A percentile compares a stretch with the other conserved stretches of the same genome.
Conservation (phyloP, 2,329 filamentous ascomycete genomes). For the Plectosphaerella cucumerina region DNA sequence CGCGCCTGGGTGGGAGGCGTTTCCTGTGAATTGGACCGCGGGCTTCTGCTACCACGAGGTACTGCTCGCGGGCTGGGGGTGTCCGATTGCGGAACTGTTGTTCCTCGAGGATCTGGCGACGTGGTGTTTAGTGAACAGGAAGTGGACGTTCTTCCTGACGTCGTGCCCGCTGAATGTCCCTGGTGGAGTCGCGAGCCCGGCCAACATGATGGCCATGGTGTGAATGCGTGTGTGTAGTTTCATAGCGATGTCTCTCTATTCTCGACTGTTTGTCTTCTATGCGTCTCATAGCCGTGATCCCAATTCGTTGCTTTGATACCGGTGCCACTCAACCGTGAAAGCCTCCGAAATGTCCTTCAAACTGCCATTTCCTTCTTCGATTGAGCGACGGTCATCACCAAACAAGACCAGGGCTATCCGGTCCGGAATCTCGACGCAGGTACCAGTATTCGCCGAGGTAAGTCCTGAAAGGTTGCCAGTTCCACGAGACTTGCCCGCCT, state of each 20-base stretch:
- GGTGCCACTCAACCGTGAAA: background rate
- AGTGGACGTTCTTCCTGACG: slow-evolving; percentile 1
- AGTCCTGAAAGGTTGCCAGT: too few species aligned
- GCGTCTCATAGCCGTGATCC: background rate
- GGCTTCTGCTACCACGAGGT: background rate
- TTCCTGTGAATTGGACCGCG: background rate
- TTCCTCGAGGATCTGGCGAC: background rate
- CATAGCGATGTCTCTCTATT: background rate
- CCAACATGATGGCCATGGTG: slow-evolving; percentile 1
- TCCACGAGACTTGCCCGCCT: background rate
- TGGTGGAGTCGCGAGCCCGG: background rate
- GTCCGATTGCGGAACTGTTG: background rate
- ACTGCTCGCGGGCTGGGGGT: background rate
- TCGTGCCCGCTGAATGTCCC: slow-evolving; percentile 1
- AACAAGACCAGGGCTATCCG: background rate
- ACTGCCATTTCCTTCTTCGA: background rate
- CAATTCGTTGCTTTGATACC: background rate
- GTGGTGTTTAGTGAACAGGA: background rate
- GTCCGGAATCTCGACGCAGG: background rate
- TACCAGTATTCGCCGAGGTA: background rate
- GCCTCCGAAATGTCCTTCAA: background rate
- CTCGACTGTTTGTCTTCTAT: background rate
- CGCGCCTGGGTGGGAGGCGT: slow-evolving; percentile 1
- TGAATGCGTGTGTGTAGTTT: background rate
- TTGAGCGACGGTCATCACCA: background rate